These are phyloP conservation scores for Dioscorea dumetorum DNA, from an alignment of 106 monocot genomes.

Conservation along the genomic window DNA sequence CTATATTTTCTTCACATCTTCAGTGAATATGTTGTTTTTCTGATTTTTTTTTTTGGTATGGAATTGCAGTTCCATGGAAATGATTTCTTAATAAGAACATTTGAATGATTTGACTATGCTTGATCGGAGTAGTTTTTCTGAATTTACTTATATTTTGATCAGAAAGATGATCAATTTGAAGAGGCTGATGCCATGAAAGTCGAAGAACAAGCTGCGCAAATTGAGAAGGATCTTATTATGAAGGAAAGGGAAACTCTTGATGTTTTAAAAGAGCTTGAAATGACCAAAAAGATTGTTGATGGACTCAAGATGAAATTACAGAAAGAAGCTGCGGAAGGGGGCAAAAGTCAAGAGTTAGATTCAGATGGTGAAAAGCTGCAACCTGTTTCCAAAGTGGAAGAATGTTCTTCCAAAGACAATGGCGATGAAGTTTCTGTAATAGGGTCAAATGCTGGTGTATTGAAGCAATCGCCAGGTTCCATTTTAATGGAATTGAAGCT, in stretches of 20 bases:
- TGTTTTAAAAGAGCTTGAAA: conserved; percentile 71
- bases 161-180: conserved; percentile 21
- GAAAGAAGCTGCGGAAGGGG: conserved; percentile 31
- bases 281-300: conserved; percentile 56
- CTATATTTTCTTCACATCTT: no score
- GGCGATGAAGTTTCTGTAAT: conserved; percentile 6
- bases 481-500: conserved; percentile 60
- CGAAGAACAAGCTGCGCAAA: conserved; percentile 43
- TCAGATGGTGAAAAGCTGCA: conserved; percentile 25
- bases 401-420: neutral
- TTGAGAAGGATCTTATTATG: conserved; percentile 74
- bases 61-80: no score
- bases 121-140: no score
- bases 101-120: no score
- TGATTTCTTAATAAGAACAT: no score
- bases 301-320: conserved; percentile 48
- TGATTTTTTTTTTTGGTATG: no score
- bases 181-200: conserved; percentile 30
- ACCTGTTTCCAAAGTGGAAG: conserved; percentile 22
- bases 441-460: neutral
- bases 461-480: conserved; percentile 30
- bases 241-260: conserved; percentile 80
- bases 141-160: neutral
- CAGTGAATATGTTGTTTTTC: no score
- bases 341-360: neutral